Evolutionary conservation across 208 protist species (phyloP), one percentile per base, ranked within the genome.

Genomic region (Trypanosoma theileri): DNA sequence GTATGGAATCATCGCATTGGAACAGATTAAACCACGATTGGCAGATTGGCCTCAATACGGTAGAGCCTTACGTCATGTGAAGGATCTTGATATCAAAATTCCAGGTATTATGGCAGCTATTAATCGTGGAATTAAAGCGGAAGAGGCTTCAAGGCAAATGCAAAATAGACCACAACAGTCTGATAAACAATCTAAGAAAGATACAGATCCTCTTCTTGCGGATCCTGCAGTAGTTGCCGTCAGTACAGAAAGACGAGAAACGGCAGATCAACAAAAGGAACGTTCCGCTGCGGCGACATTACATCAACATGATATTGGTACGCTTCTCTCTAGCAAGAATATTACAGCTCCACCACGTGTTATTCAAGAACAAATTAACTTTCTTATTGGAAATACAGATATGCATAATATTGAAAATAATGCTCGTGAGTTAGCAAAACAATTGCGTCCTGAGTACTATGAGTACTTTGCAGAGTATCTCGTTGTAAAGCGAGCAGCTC

Each of bases 401-500:
- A 71, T 85, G 61, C 65, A 89, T 56, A 96, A 95, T 61, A 59
- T 96, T 44, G 88, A 94, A 17, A 84, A 80, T 69, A 94, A 92
- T 77, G 86, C 85, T 3, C 58, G 66, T 63, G 93, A 96, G 67
- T 79, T 97, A 22, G 73, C 81, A 54, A 79, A 85, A 68, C 80
- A 92, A 57, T 69, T 97, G 54, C 82, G 84, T 31, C 86, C 89
- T 4, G 88, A 94, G 79, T 93, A 91, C 69, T 89, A 93, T 73
- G 86, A 94, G 67, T 96, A 94, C 84, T 96, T 97, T 72, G 88
- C 97, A 8, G 89, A 99, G 65, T 99, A 99, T 75, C 74, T 99
- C 4, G 98, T 99, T 16, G 88, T 98, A 17, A 99, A 99, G 78
- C 96, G 99, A 40, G 98, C 96, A 1, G 86, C 92, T n/a, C 86